Base-by-base conservation (phyloP, 2,329 filamentous ascomycete species). In the Myriosclerotinia duriaeana region DNA sequence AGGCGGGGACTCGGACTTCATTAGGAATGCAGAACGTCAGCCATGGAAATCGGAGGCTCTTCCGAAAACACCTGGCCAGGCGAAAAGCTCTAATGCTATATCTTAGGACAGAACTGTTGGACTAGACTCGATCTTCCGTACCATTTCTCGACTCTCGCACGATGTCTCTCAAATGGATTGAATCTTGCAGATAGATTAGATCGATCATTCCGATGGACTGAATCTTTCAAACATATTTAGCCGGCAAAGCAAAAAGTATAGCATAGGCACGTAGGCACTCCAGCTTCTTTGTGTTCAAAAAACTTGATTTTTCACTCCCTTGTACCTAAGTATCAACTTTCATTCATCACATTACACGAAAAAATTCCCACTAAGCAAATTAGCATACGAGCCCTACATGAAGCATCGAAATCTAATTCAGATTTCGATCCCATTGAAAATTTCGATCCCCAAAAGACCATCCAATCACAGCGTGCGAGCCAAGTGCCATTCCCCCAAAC, bases 1-100 rank as follows among this genome's bases (percentile, higher is more conserved):
- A 6, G 53, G 30, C 44, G 60, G 59, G 59, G 46, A 53, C 46
- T 52, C 34, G 30, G n/a, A 38, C 44, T 60, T 52, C 48, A 52
- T 15, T 52, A 14, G 48, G 22, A 52, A 1, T 52, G 30, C 30
- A 26, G n/a, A 50, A 61, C 34, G 14, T 38, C 44, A 50, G 12
- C 12, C n/a, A 60, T 48, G 17, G 58, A 20, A n/a, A 22, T 60
- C 30, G 30, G 44, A 50, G 44, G 20, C 15, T 22, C 30, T 42
- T 50, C 58, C 34, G 44, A 50, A 50, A 6, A 15, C 6, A 14
- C 17, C 4, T n/a, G 3, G 48, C 22, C 40, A 48, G 42, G 7
- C 12, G 6, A 48, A 17, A 17, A 15, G 3, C n/a, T 22, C 46
- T 12, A 20, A 22, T 60, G 1, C 22, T 60, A 17, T 8, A 38